Evolutionary conservation across 116 monocot genomes (phyloP).

Genomic region (Cymodocea nodosa): DNA sequence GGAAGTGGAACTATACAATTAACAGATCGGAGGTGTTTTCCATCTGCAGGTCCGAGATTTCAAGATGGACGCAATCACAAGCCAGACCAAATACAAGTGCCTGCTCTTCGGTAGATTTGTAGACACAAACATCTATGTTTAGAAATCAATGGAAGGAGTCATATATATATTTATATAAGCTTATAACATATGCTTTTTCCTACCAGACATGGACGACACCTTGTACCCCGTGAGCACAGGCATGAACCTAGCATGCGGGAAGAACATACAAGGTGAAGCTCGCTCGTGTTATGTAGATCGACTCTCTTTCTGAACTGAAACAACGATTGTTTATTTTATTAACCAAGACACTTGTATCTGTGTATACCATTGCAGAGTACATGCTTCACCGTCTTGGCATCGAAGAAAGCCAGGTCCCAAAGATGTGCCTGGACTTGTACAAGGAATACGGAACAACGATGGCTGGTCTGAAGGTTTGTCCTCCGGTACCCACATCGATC

Average conservation of each 20-base stretch:
- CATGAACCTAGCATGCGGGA: slow-evolving; percentile 67
- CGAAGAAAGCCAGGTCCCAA: slow-evolving; percentile 54
- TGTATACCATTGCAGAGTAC: slow-evolving; percentile 42
- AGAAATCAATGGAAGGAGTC: background rate
- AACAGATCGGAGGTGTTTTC: background rate
- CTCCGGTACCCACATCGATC: no score
- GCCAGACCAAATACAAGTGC: slow-evolving; percentile 10
- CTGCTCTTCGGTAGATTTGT: slow-evolving; percentile 6
- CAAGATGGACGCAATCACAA: slow-evolving; percentile 9
- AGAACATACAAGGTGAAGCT: slow-evolving; percentile 61
- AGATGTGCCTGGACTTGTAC: slow-evolving; percentile 80
- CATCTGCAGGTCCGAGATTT: background rate
- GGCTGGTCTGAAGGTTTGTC: slow-evolving; percentile 76
- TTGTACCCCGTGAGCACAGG: slow-evolving; percentile 69
- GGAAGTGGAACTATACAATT: no score
- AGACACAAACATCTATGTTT: no score
- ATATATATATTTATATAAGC: background rate
- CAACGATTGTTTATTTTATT: no score
- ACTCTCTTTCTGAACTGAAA: no score
- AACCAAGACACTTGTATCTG: background rate
- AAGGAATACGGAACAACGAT: slow-evolving; percentile 91
- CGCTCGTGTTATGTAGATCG: no score
- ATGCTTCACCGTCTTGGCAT: slow-evolving; percentile 65
- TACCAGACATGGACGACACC: slow-evolving; percentile 90
- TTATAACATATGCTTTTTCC: background rate